A percentile compares a stretch with the other conserved stretches of the same genome.
These are phyloP conservation scores for Akebia trifoliata DNA, from an alignment of 164 flowering plant genomes.

Conservation along the genomic window DNA sequence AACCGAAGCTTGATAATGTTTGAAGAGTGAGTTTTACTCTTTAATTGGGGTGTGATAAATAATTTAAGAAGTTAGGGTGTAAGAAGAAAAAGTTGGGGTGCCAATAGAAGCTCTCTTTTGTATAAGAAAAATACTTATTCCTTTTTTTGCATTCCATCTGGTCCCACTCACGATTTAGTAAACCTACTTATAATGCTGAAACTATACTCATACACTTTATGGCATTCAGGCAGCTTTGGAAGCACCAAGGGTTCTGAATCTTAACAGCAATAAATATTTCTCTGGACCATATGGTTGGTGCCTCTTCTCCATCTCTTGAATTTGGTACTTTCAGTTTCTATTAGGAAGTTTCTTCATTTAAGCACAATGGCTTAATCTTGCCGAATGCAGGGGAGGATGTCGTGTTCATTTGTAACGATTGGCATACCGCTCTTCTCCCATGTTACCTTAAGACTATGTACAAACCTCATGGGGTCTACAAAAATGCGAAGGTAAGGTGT, in stretches of 20 bases:
- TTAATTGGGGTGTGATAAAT: too few relatives aligned
- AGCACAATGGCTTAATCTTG: neutral
- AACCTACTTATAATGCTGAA: neutral
- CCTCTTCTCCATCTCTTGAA: neutral
- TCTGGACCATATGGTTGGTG: conserved; percentile 81
- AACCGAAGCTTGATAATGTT: too few relatives aligned
- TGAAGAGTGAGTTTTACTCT: too few relatives aligned
- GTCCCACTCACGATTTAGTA: too few relatives aligned
- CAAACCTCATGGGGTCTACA: conserved; percentile 53
- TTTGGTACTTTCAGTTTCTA: neutral
- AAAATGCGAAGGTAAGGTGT: conserved; percentile 55
- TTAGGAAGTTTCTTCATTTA: neutral
- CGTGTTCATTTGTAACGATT: conserved; percentile 71
- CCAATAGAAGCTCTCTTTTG: too few relatives aligned
- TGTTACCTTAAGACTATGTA: conserved; percentile 71
- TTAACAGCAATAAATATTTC: conserved; percentile 55
- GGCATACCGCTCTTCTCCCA: conserved; percentile 84
- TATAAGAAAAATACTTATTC: too few relatives aligned
- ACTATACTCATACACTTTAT: conserved; percentile 5
- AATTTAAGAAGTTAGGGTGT: too few relatives aligned
- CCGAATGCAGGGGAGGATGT: conserved; percentile 63
- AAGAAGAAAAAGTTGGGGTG: too few relatives aligned
- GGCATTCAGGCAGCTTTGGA: conserved; percentile 73
- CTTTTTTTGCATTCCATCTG: too few relatives aligned
- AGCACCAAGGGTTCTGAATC: conserved; percentile 74